phyloP scores from a whole-genome alignment of 768 basidiomycete genomes.

The Boletellus emodensis region DNA sequence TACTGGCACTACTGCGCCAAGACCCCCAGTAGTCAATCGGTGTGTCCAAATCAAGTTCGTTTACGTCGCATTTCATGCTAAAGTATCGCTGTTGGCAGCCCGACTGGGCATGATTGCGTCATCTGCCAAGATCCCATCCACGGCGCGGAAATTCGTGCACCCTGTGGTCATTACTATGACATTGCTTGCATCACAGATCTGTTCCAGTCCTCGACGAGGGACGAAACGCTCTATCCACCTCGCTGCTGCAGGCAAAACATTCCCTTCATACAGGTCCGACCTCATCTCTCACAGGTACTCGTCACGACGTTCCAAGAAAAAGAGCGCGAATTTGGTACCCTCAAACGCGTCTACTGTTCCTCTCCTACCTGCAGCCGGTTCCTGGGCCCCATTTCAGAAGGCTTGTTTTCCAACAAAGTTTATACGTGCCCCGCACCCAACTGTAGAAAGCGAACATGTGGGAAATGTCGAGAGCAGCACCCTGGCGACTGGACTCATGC shows the following conservation, averaged over 20 bases:
- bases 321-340: conserved; percentile 28
- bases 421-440: conserved; percentile 20
- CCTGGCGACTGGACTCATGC: conserved; percentile 21
- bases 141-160: conserved; percentile 24
- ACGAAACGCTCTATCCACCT: conserved; percentile 41
- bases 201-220: conserved; percentile 32
- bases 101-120: conserved; percentile 30
- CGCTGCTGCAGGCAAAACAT: conserved; percentile 36
- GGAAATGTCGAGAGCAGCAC: conserved; percentile 23
- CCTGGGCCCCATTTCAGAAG: conserved; percentile 30
- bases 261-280: conserved; percentile 20
- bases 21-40: not conserved
- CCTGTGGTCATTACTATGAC: conserved; percentile 37
- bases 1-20: not conserved
- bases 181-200: conserved; percentile 31
- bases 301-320: conserved; percentile 24
- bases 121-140: conserved; percentile 33
- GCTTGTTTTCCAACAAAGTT: conserved; percentile 18
- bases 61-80: not conserved
- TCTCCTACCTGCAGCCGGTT: conserved; percentile 35
- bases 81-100: not conserved
- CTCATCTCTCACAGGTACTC: conserved; percentile 22
- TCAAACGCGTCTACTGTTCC: conserved; percentile 37
- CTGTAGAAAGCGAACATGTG: conserved; percentile 24
- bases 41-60: not conserved